Evolutionary conservation across 2,329 filamentous ascomycete genomes (phyloP).

Genomic region (Hirsutella minnesotensis): DNA sequence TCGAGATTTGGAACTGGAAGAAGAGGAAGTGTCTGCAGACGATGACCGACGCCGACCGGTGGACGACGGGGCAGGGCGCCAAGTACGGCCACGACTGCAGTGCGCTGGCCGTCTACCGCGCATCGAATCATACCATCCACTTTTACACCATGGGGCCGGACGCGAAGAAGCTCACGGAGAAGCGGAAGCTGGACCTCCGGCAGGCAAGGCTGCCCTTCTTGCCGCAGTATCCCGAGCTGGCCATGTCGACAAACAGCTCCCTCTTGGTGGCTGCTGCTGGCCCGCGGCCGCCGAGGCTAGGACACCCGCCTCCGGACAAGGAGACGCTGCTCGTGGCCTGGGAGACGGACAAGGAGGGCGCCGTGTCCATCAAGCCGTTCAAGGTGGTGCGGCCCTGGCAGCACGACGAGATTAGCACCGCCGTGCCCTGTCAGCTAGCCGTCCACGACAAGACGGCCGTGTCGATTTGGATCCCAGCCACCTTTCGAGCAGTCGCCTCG

Average conservation of each 20-base stretch:
- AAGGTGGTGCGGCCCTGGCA: slow-evolving; percentile 24
- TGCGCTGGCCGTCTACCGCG: slow-evolving; percentile 23
- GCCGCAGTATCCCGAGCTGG: slow-evolving; percentile 26
- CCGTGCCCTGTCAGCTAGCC: slow-evolving; percentile 22
- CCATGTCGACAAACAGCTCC: slow-evolving; percentile 25
- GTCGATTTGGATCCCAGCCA: slow-evolving; percentile 28
- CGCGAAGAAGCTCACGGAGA: slow-evolving; percentile 25
- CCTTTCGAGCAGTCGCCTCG: slow-evolving; percentile 20
- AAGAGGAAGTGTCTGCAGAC: slow-evolving; percentile 26
- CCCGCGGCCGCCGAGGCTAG: slow-evolving; percentile 23
- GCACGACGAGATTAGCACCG: slow-evolving; percentile 25
- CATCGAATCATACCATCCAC: slow-evolving; percentile 18
- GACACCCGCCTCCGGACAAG: slow-evolving; percentile 23
- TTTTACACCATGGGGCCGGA: slow-evolving; percentile 18
- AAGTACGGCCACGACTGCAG: slow-evolving; percentile 20
- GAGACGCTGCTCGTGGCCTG: slow-evolving; percentile 27
- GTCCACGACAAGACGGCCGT: slow-evolving; percentile 26
- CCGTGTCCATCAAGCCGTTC: slow-evolving; percentile 19
- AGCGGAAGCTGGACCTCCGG: slow-evolving; percentile 21
- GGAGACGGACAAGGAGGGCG: slow-evolving; percentile 19
- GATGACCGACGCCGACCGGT: slow-evolving; percentile 24
- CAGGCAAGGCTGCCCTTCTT: slow-evolving; percentile 22
- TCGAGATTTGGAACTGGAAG: slow-evolving; percentile 28
- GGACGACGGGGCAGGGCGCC: slow-evolving; percentile 23
- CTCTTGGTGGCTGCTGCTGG: slow-evolving; percentile 25